Conservation (phyloP, 2,329 filamentous ascomycete species). For the Chrysosporium keratinophilum region DNA sequence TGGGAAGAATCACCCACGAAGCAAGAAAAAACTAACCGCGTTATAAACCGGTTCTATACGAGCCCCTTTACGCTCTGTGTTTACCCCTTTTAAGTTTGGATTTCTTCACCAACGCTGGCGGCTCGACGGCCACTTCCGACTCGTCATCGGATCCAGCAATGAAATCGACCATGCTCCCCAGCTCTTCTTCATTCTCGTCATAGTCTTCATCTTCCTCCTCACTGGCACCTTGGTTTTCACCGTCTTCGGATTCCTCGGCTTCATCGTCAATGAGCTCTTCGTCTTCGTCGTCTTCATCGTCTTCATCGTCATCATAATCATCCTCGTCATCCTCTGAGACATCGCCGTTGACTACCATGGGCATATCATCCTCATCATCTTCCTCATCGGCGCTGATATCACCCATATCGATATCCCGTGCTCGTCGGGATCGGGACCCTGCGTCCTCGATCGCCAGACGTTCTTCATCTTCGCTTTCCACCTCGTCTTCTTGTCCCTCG, state of each 20-base stretch:
- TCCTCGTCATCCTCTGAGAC: slow-evolving; percentile 32
- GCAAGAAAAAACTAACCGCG: neutral
- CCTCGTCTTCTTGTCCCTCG: slow-evolving; percentile 62
- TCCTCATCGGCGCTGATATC: slow-evolving; percentile 41
- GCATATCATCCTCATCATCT: slow-evolving; percentile 48
- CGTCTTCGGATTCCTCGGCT: slow-evolving; percentile 34
- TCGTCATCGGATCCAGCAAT: slow-evolving; percentile 40
- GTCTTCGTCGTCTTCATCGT: slow-evolving; percentile 32
- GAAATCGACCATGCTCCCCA: slow-evolving; percentile 39
- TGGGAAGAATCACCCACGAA: neutral
- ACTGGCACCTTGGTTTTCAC: slow-evolving; percentile 38
- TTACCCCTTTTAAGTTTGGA: slow-evolving; percentile 15
- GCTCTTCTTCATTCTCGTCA: slow-evolving; percentile 53
- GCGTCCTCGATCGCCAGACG: slow-evolving; percentile 8
- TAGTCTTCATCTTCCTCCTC: slow-evolving; percentile 46
- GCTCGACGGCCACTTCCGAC: slow-evolving; percentile 20
- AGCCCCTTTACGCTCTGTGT: neutral
- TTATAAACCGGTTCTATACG: neutral
- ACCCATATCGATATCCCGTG: slow-evolving; percentile 17
- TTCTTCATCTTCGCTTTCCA: slow-evolving; percentile 33
- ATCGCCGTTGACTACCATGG: slow-evolving; percentile 45
- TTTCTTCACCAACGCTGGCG: slow-evolving; percentile 30
- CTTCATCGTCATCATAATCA: slow-evolving; percentile 33
- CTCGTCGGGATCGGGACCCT: neutral
- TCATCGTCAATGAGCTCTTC: slow-evolving; percentile 37